These are phyloP conservation scores for Podila clonocystis DNA, from an alignment of 192 early-diverging fungal species.

Conservation along the genomic window DNA sequence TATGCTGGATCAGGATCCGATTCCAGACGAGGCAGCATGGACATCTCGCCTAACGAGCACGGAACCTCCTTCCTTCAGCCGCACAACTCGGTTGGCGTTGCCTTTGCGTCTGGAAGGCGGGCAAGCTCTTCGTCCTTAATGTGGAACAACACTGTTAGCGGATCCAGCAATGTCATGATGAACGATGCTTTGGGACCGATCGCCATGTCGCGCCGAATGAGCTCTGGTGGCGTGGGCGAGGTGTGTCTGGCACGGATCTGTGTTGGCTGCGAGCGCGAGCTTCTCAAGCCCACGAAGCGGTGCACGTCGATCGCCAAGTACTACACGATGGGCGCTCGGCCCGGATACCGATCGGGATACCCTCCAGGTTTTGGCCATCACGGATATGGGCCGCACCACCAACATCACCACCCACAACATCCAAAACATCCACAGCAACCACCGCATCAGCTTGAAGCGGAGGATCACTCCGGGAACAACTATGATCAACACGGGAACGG, in stretches of 20 bases:
- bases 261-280: constrained; percentile 46
- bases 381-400: not conserved
- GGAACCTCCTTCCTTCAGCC: not conserved
- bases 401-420: not conserved
- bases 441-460: not conserved
- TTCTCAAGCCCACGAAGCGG: constrained; percentile 38
- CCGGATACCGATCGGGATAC: constrained; percentile 23
- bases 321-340: constrained; percentile 19
- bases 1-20: constrained; percentile 12
- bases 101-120: constrained; percentile 29
- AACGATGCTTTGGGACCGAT: constrained; percentile 11
- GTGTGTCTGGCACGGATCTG: constrained; percentile 46
- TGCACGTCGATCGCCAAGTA: constrained; percentile 47
- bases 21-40: constrained; percentile 38
- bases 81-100: constrained; percentile 21
- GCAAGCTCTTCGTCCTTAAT: constrained; percentile 42
- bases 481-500: constrained; percentile 19
- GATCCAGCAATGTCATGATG: constrained; percentile 20
- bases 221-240: constrained; percentile 44
- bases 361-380: constrained; percentile 21
- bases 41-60: constrained; percentile 8
- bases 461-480: not conserved
- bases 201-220: constrained; percentile 50
- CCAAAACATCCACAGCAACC: not conserved
- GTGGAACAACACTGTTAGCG: constrained; percentile 9